A percentile compares a stretch with the other conserved stretches of the same genome.
Conservation (phyloP, 2,329 filamentous ascomycete species). For the Sporothrix dimorphospora region DNA sequence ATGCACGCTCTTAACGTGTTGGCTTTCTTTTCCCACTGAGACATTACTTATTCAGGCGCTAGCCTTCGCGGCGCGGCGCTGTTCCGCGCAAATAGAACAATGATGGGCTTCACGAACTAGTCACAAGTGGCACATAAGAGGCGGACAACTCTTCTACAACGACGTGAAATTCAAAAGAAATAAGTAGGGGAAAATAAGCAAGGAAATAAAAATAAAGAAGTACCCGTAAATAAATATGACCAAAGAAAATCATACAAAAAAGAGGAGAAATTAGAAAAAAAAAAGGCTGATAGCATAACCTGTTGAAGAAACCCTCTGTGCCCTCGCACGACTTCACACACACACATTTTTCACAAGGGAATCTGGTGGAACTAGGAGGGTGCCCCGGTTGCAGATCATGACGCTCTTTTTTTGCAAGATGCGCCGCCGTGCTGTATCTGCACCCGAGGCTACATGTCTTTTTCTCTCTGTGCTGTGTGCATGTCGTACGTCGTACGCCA, state of each 20-base stretch:
- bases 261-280: background rate
- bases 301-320: background rate
- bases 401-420: conserved; percentile 16
- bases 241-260: background rate
- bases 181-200: background rate
- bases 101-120: background rate
- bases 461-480: background rate
- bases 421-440: conserved; percentile 2
- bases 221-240: background rate
- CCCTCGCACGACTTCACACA: background rate
- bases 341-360: background rate
- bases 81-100: conserved; percentile 8
- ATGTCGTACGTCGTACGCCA: background rate
- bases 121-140: background rate
- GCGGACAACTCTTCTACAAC: background rate
- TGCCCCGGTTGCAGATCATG: conserved; percentile 25
- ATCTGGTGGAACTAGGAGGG: conserved; percentile 27
- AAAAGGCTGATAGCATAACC: background rate
- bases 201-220: background rate
- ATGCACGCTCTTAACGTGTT: background rate
- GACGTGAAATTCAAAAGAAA: background rate
- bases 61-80: background rate
- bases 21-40: background rate
- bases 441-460: conserved; percentile 5
- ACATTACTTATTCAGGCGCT: background rate